phyloP scores from a whole-genome alignment of 257 asterid genomes.

The Asclepias syriaca region DNA sequence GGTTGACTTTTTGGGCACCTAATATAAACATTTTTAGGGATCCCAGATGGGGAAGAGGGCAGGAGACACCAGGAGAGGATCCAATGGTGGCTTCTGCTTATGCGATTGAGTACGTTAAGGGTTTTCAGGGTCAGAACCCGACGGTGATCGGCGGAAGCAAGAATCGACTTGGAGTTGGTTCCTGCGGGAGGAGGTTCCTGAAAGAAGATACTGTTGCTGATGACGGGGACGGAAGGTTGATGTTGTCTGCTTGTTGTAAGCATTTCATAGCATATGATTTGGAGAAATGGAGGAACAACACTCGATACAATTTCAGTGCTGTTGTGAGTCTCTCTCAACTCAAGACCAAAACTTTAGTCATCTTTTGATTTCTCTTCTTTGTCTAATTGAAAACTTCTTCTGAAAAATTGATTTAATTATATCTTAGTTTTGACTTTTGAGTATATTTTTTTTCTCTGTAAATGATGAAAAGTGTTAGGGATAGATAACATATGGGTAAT shows the following conservation, averaged over 20 bases:
- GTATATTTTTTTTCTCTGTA: neutral
- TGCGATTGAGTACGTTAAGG: conserved; percentile 64
- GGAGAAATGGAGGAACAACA: conserved; percentile 77
- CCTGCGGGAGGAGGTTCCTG: conserved; percentile 31
- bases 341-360: neutral
- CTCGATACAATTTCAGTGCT: conserved; percentile 75
- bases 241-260: conserved; percentile 92
- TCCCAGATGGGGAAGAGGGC: conserved; percentile 99
- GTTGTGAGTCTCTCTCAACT: conserved; percentile 38
- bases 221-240: conserved; percentile 32
- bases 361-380: no score
- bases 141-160: neutral
- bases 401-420: neutral
- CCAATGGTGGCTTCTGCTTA: conserved; percentile 67
- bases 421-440: no score
- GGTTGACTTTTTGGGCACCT: conserved; percentile 94
- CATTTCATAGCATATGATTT: conserved; percentile 88
- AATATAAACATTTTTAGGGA: conserved; percentile 81
- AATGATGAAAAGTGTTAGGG: neutral
- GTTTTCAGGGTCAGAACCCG: conserved; percentile 45
- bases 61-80: conserved; percentile 98
- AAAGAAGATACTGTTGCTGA: conserved; percentile 19
- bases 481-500: neutral
- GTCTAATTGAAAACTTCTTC: no score
- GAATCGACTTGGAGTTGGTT: conserved; percentile 2